Conservation (phyloP, 1,139 yeast genomes). For the Kazachstania sp. region DNA sequence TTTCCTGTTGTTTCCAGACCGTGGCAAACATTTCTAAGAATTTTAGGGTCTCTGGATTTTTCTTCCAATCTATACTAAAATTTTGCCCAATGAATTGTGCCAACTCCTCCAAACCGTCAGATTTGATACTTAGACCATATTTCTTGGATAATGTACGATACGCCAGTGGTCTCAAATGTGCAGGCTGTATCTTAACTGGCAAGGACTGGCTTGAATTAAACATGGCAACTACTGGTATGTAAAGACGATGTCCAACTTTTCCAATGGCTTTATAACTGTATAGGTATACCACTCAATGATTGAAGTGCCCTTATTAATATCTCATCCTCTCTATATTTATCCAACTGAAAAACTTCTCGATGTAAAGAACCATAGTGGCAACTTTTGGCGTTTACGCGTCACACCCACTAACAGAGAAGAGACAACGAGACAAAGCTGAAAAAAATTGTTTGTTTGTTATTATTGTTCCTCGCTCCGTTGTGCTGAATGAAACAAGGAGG, state of each 20-base stretch:
- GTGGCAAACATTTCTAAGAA: constrained; percentile 74
- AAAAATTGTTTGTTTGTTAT: too few relatives aligned
- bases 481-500: not conserved
- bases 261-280: too few relatives aligned
- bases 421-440: too few relatives aligned
- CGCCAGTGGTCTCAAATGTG: constrained; percentile 83
- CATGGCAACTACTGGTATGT: constrained; percentile 8
- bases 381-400: not conserved
- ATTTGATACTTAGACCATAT: constrained; percentile 82
- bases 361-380: not conserved
- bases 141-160: constrained; percentile 84
- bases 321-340: too few relatives aligned
- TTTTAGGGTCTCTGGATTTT: constrained; percentile 50
- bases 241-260: too few relatives aligned
- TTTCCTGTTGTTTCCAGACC: constrained; percentile 79
- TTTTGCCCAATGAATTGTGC: constrained; percentile 65
- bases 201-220: constrained; percentile 33
- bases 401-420: not conserved
- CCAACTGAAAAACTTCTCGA: not conserved
- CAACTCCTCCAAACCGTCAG: constrained; percentile 67
- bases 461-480: too few relatives aligned
- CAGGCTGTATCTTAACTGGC: constrained; percentile 69
- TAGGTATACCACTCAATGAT: too few relatives aligned
- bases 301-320: too few relatives aligned
- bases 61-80: constrained; percentile 82